Conservation (phyloP, 2,329 filamentous ascomycete genomes). For the Microsporum audouinii region DNA sequence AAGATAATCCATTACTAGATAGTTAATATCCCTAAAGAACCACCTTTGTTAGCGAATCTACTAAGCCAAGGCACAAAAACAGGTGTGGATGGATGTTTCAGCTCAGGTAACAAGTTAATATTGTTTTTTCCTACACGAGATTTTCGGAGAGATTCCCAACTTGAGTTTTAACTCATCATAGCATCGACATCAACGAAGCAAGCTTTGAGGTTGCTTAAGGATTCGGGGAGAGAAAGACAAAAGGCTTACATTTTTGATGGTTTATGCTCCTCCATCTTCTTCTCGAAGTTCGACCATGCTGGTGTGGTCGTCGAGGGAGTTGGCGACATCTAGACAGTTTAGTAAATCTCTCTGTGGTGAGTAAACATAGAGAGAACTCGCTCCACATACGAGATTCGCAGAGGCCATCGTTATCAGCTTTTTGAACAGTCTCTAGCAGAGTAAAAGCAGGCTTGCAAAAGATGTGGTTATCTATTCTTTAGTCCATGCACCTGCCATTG, state of each 20-base stretch:
- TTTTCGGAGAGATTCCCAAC: conserved; percentile 99
- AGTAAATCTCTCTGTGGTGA: conserved; percentile 9
- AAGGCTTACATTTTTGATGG: conserved; percentile 77
- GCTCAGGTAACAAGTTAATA: conserved; percentile 67
- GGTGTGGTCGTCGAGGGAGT: conserved; percentile 60
- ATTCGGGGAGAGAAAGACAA: neutral
- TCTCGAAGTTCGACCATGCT: conserved; percentile 62
- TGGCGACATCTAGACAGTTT: conserved; percentile 50
- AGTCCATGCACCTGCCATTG: neutral
- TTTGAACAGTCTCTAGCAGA: neutral
- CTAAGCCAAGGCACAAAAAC: conserved; percentile 2
- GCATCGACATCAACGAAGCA: conserved; percentile 20
- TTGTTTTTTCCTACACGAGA: conserved; percentile 67
- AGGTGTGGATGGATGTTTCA: conserved; percentile 15
- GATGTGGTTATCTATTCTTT: neutral
- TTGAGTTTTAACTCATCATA: conserved; percentile 81
- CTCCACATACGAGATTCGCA: conserved; percentile 33
- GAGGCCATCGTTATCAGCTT: conserved; percentile 26
- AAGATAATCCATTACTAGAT: conserved; percentile 89
- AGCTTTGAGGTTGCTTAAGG: neutral
- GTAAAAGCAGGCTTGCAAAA: neutral
- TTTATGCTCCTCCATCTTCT: conserved; percentile 71
- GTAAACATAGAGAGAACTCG: conserved; percentile 22
- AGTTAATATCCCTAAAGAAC: conserved; percentile 72
- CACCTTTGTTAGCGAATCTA: conserved; percentile 21